Evolutionary conservation across 495 filamentous ascomycete species (phyloP), one percentile per base, ranked within the genome.

Genomic region (Haplographium delicatum): DNA sequence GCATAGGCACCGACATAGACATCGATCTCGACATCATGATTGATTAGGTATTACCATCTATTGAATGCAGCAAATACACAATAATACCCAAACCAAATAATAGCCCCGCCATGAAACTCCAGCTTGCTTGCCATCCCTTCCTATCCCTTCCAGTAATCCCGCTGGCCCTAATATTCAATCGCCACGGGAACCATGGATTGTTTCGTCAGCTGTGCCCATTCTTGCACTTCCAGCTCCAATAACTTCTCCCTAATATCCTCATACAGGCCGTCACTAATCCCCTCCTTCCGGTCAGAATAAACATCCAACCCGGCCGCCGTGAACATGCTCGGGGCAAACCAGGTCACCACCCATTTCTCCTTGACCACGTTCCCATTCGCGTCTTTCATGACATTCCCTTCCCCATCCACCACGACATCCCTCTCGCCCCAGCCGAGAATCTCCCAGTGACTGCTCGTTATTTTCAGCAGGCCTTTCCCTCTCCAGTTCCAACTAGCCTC

Each of bases 231-330:
- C 31, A 81, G 44, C 28, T 44, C 62, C 54, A 64, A 63, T 37
- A 84, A 57, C 22, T 64, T 68, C 7, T 62, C 50, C 47, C 72
- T 67, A 27, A 74, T 73, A 50, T 64, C 69, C 54, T 68, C 62
- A 13, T 63, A 63, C 45, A 80, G 47, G 3, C 82, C 81, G 50
- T 73, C 78, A 56, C 64, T 70, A 13, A 62, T 37, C 22, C 59
- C 59, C 55, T 56, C 55, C 28, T 50, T 56, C 46, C 33, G 16
- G 41, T 35, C 28, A 27, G 75, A 78, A 65, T 86, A 88, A 25
- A 90, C 66, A 70, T 91, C 87, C 26, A 90, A 58, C 1, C 87
- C 88, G 50, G 83, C 82, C 37, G 82, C 81, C 38, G 85, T 88
- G 58, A 90, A 90, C 39, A 84, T 47, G 26, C 82, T 89, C 50